These are phyloP conservation scores for Floccularia luteovirens DNA, from an alignment of 768 basidiomycete genomes.

Conservation along the genomic window DNA sequence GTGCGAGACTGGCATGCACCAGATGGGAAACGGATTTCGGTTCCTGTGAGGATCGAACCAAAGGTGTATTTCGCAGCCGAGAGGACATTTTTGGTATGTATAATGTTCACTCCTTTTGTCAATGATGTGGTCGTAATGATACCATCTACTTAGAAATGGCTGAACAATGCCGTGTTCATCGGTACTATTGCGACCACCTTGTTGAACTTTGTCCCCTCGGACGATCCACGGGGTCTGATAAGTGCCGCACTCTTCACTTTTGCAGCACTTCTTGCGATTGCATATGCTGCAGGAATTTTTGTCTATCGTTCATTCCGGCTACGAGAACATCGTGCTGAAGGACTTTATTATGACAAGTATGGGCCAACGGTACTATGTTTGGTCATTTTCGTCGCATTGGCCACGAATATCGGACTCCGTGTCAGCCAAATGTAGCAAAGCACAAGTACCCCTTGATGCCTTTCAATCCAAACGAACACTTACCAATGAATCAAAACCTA, in stretches of 20 bases:
- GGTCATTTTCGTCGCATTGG: conserved; percentile 61
- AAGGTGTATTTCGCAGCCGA: conserved; percentile 98
- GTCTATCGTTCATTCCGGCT: conserved; percentile 66
- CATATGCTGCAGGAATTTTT: conserved; percentile 80
- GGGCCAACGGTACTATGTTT: conserved; percentile 74
- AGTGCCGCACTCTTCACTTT: conserved; percentile 86
- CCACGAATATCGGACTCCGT: conserved; percentile 69
- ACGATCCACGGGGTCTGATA: conserved; percentile 73
- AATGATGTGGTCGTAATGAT: conserved; percentile 1
- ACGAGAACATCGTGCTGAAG: conserved; percentile 64
- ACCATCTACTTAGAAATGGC: conserved; percentile 62
- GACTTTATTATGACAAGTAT: conserved; percentile 85
- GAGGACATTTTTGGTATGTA: conserved; percentile 84
- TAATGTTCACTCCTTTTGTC: conserved; percentile 5
- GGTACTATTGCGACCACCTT: conserved; percentile 87
- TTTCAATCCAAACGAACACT: too few relatives aligned
- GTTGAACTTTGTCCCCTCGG: conserved; percentile 73
- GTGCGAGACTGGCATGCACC: conserved; percentile 73
- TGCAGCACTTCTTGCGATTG: conserved; percentile 81
- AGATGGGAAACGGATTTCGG: conserved; percentile 80
- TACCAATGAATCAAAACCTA: too few relatives aligned
- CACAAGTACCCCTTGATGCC: too few relatives aligned
- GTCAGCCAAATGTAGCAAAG: conserved; percentile 43
- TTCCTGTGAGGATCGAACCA: conserved; percentile 95
- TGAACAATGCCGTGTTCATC: conserved; percentile 80